Base-by-base conservation (phyloP, 2,329 filamentous ascomycete genomes). In the Ustilaginoidea virens region DNA sequence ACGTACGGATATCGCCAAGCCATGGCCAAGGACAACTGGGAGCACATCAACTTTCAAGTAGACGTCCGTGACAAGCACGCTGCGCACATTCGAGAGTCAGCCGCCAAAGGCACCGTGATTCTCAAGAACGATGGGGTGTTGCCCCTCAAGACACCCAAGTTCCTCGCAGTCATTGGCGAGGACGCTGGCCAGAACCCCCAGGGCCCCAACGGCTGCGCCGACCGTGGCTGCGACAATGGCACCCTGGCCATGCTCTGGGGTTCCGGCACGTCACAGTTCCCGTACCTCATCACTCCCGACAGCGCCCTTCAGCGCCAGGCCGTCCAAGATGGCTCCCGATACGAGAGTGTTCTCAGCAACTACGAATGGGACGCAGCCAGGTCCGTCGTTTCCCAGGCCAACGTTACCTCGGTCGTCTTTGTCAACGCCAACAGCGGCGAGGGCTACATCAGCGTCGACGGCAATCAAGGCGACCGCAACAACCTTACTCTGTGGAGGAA, bases 401-500 rank as follows among this genome's bases (percentile, higher is more conserved):
- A 73, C 33, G 74, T 71, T 10, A 74, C 75, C 1, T 61, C 86
- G 38, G 67, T 98, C 23, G 85, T 94, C 8, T 96, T 96, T 43
- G 86, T 81, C 45, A 93, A 93, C 40, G 75, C 85, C 10, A 67
- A 86, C 47, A 70, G 78, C 4, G 87, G 87, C 30, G 90, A 96
- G 55, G 85, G 82, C 5, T 94, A 71, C 56, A 83, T 96, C 45
- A 66, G 57, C 17, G 69, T 92, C 2, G 87, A 86, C 37, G 78
- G 72, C 30, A 94, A 94, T 49, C 60, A 66, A 34, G 90, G 90
- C 33, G 87, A 96, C 51, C 77, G 90, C 30, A 85, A 86, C 45
- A 94, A 98, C 55, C 63, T 98, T 21, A 93, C 85, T 0, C 62
- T 93, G 1, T 96, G 87, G 87, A 65, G 76, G 35, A 67, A 74